A percentile compares a stretch with the other conserved stretches of the same genome.
Evolutionary conservation across 768 basidiomycete species (phyloP).

Genomic region (Coprinellus aureogranulatus): DNA sequence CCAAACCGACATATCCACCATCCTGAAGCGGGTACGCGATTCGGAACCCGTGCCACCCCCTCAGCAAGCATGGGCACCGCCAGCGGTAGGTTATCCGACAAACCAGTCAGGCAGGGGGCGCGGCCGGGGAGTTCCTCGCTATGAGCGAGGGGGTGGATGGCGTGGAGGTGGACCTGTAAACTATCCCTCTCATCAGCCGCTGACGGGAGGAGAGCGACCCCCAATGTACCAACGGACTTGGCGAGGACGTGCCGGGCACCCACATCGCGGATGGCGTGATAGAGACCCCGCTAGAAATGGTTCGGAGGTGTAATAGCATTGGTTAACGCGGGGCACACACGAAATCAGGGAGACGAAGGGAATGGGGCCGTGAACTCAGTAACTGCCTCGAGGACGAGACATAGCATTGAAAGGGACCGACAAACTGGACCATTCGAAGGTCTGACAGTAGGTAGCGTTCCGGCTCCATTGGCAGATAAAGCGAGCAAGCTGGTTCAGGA

Average conservation of each 20-base stretch:
- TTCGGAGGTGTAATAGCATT: no score
- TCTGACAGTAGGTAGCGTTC: background rate
- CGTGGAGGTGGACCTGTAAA: background rate
- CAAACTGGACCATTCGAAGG: background rate
- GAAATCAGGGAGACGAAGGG: no score
- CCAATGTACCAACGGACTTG: background rate
- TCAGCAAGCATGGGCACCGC: background rate
- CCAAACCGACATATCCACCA: constrained; percentile 46
- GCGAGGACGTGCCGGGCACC: no score
- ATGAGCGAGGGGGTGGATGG: constrained; percentile 10
- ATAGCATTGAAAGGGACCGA: background rate
- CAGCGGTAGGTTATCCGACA: background rate
- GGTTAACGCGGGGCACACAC: no score
- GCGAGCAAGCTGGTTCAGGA: background rate
- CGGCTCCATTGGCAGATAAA: background rate
- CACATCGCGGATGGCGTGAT: no score
- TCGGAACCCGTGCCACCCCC: constrained; percentile 33
- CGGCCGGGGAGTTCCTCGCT: constrained; percentile 9
- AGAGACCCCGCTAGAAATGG: no score
- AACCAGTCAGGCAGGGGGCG: background rate
- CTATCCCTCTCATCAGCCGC: background rate
- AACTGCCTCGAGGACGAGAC: no score
- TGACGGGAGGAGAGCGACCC: background rate
- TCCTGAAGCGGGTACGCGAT: constrained; percentile 51
- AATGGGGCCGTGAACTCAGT: no score